Percentiles rank a stretch among this genome's conserved stretches.
These are phyloP conservation scores for Tricharina praecox DNA, from an alignment of 495 filamentous ascomycete genomes.

Conservation along the genomic window DNA sequence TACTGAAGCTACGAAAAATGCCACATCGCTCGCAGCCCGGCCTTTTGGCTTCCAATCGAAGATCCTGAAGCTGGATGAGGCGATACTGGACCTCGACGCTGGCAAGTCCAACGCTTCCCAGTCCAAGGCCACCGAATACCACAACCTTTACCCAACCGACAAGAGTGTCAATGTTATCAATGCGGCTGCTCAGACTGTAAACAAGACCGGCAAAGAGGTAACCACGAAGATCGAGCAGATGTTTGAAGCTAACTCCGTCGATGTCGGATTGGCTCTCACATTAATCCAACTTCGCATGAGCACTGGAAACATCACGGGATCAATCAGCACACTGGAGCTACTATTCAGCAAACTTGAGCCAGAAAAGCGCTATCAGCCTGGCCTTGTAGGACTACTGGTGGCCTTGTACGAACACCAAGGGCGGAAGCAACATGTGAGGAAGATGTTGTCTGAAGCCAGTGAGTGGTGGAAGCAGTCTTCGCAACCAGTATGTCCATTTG, in stretches of 20 bases:
- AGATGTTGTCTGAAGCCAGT: conserved; percentile 63
- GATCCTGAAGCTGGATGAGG: conserved; percentile 49
- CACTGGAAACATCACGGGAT: conserved; percentile 55
- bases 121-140: conserved; percentile 21
- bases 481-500: conserved; percentile 8
- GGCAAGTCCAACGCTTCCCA: conserved; percentile 60
- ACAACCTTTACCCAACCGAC: conserved; percentile 26
- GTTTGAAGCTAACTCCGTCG: conserved; percentile 59
- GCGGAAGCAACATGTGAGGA: conserved; percentile 53
- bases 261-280: conserved; percentile 70
- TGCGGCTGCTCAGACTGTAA: conserved; percentile 57
- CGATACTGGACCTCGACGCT: conserved; percentile 56
- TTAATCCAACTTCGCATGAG: conserved; percentile 70
- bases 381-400: conserved; percentile 66
- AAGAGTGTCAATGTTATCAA: conserved; percentile 39
- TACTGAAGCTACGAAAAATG: conserved; percentile 27
- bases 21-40: conserved; percentile 41
- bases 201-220: conserved; percentile 45
- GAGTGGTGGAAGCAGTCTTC: conserved; percentile 51
- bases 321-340: conserved; percentile 55
- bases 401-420: conserved; percentile 65
- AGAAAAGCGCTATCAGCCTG: conserved; percentile 64
- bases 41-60: conserved; percentile 63
- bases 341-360: conserved; percentile 40
- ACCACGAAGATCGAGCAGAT: conserved; percentile 52